Base-by-base conservation (phyloP, 768 basidiomycete genomes). In the Dacryopinax spathularia region DNA sequence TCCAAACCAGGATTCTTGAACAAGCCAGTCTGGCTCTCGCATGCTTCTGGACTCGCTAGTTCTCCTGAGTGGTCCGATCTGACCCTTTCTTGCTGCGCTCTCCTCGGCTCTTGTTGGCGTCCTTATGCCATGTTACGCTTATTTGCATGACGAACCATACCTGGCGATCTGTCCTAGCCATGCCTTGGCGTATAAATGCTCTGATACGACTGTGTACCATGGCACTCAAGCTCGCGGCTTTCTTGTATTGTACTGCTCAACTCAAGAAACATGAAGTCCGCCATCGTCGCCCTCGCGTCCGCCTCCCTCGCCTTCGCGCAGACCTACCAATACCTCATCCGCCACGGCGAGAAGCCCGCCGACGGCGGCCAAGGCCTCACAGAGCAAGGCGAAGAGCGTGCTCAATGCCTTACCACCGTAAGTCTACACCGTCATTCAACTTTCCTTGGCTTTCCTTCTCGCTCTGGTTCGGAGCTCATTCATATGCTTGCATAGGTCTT, bases 261-360 rank as follows among this genome's bases (percentile, higher is more conserved):
- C n/a, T n/a, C n/a, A 31, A 9, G 13, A 44, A 56, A 22, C 4
- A 56, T 56, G 48, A 56, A 56, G 48, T 29, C 31, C 18, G 15
- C 22, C 22, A 18, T 29, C 13, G 25, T 56, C 25, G 48, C 25
- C 6, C 48, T 56, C 29, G 29, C 20, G 15, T 56, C 31, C 25
- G 48, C 25, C 25, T 3, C 48, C 25, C 25, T 29, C 25, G 48
- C 25, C 48, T 56, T 56, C 25, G 48, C 48, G 15, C 48, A 56
- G 48, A 22, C 25, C 9, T 56, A 56, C 29, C 48, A 56, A 29
- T 66, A 61, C 34, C 64, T 66, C 33, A 66, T 66, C 48, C 65
- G 65, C 18, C 65, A 66, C 33, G 65, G 65, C 25, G 65, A 66
- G 60, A 66, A 66, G 34, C 65, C 65, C 33, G 27, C 64, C 20